Base-by-base conservation (phyloP, 1,139 yeast genomes). In the Taphrina flavorubra region DNA sequence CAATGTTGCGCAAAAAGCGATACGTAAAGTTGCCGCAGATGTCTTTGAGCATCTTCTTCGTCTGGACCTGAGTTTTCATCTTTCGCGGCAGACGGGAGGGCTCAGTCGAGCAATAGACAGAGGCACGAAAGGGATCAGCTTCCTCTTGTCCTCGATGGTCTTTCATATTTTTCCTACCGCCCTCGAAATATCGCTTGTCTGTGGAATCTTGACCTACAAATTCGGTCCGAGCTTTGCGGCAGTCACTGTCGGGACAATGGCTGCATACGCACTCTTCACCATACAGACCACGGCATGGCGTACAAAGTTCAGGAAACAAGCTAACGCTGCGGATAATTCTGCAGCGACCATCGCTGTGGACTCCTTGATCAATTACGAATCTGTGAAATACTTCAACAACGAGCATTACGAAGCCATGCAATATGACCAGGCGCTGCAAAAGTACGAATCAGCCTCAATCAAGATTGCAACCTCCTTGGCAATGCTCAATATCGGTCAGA, bases 41-140 rank as follows among this genome's bases (percentile, higher is more conserved):
- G 92, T 97, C 0, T 94, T 94, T 77, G 83, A 81, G 62, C 98
- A 92, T 78, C 81, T 94, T 70, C 82, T 94, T 77, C 87, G 86
- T 74, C 83, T 94, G 79, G 99, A 94, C 78, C 81, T 92, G 65
- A 90, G 92, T 20, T 94, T 94, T 83, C 99, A 94, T 78, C 79
- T 94, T 65, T 84, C 95, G 8, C 83, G 92, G 74, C 98, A 95
- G 77, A 95, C 99, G 0, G 99, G 99, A 73, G 98, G 97, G 0
- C 80, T 94, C 59, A 94, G 97, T 0, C 82, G 99, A 71, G 98
- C 99, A 0, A 94, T 94, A 75, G 99, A 94, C 76, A 83, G 99
- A 74, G 99, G 99, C 77, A 94, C 98, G 0, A 94, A 94, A 74
- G 99, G 99, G 79, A 94, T 94, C 67, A 88, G 96, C 34, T 92